Conservation (phyloP, 192 early-diverging fungal genomes). For the Coemansia sp. region DNA sequence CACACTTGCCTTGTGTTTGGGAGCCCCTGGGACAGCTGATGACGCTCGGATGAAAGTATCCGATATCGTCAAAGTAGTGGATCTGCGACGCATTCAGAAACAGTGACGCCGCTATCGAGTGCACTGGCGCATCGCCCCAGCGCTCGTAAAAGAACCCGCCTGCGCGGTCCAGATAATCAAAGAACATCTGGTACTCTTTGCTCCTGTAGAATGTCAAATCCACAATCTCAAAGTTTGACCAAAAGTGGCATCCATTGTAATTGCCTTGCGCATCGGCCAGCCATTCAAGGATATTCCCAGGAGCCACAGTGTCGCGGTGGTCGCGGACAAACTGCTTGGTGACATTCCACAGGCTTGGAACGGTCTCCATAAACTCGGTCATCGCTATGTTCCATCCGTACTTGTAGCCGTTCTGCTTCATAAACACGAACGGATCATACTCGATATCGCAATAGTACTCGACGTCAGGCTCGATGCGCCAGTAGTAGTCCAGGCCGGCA, state of each 20-base stretch:
- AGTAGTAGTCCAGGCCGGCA: slow-evolving; percentile 48
- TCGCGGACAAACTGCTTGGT: slow-evolving; percentile 14
- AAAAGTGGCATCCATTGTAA: slow-evolving; percentile 71
- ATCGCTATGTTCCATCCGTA: slow-evolving; percentile 46
- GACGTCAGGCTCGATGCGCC: slow-evolving; percentile 56
- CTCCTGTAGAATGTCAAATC: slow-evolving; percentile 66
- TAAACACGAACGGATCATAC: slow-evolving; percentile 52
- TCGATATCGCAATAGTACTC: slow-evolving; percentile 51
- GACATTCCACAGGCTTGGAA: slow-evolving; percentile 42
- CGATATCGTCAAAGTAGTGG: slow-evolving; percentile 72
- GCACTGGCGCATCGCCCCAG: slow-evolving; percentile 64
- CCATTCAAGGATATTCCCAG: slow-evolving; percentile 18
- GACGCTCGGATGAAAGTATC: slow-evolving; percentile 55
- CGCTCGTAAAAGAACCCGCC: slow-evolving; percentile 88
- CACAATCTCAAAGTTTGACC: slow-evolving; percentile 87
- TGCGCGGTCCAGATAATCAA: slow-evolving; percentile 67
- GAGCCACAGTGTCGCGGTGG: slow-evolving; percentile 10
- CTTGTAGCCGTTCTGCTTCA: slow-evolving; percentile 35
- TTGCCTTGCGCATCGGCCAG: slow-evolving; percentile 13
- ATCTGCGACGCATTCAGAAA: slow-evolving; percentile 56
- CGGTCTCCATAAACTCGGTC: slow-evolving; percentile 35
- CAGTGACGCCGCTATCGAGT: slow-evolving; percentile 63
- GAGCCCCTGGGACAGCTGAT: slow-evolving; percentile 5
- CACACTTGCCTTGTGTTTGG: not conserved
- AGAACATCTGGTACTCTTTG: slow-evolving; percentile 61